These are phyloP conservation scores for Piromyces finnis DNA, from an alignment of 192 early-diverging fungal genomes.

Conservation along the genomic window DNA sequence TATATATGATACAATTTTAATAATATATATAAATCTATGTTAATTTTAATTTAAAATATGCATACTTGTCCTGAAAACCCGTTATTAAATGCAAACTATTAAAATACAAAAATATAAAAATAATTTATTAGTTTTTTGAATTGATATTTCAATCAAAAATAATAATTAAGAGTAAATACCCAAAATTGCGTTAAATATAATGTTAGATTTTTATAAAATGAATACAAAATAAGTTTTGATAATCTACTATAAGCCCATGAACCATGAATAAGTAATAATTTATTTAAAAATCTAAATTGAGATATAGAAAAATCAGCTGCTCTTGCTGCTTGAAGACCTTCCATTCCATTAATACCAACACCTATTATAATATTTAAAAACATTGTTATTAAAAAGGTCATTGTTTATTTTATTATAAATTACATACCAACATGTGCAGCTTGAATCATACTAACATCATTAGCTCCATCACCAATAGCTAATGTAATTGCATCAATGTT, in stretches of 20 bases:
- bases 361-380: too few species aligned
- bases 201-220: conserved; percentile 98
- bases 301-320: conserved; percentile 95
- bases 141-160: too few species aligned
- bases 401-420: not conserved
- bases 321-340: conserved; percentile 91
- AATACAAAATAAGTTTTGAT: conserved; percentile 89
- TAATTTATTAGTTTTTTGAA: too few species aligned
- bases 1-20: too few species aligned
- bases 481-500: conserved; percentile 68
- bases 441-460: conserved; percentile 98
- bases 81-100: conserved; percentile 57
- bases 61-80: conserved; percentile 69
- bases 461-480: conserved; percentile 97
- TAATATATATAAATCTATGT: too few species aligned
- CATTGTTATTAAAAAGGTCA: too few species aligned
- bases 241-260: conserved; percentile 92
- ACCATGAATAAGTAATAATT: conserved; percentile 89
- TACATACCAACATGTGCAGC: conserved; percentile 65
- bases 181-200: conserved; percentile 97
- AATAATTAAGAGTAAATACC: too few species aligned
- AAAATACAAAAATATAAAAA: too few species aligned
- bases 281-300: conserved; percentile 90
- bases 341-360: conserved; percentile 87
- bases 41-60: too few species aligned